phyloP scores from a whole-genome alignment of 179 eudicot species.

The Pouteria campechiana region DNA sequence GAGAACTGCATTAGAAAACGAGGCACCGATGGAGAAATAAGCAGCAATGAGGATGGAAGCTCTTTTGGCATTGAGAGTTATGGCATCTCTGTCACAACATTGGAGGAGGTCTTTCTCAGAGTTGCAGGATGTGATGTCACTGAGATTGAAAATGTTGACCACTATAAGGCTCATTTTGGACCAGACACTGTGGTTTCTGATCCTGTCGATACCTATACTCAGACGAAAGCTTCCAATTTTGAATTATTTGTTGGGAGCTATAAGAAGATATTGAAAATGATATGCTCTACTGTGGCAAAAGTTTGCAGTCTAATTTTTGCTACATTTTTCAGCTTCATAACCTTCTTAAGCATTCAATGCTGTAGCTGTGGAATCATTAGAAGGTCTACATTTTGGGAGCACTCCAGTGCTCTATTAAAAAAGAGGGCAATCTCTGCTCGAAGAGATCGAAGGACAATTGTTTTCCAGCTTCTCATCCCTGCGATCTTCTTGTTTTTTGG shows the following conservation, averaged over 20 bases:
- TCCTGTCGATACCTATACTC: slow-evolving; percentile 22
- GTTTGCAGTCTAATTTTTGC: slow-evolving; percentile 38
- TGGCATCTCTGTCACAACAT: slow-evolving; percentile 94
- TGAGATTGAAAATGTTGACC: slow-evolving; percentile 35
- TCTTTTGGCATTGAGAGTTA: slow-evolving; percentile 81
- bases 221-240: slow-evolving; percentile 18
- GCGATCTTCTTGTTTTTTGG: slow-evolving; percentile 77
- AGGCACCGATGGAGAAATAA: slow-evolving; percentile 17
- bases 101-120: slow-evolving; percentile 94
- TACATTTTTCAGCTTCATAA: slow-evolving; percentile 38
- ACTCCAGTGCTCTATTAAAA: slow-evolving; percentile 69
- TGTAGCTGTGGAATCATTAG: slow-evolving; percentile 52
- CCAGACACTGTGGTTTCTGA: slow-evolving; percentile 26
- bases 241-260: slow-evolving; percentile 35
- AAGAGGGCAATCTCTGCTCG: slow-evolving; percentile 85
- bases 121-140: slow-evolving; percentile 83
- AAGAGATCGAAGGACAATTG: slow-evolving; percentile 83
- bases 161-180: slow-evolving; percentile 11
- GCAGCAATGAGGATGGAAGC: slow-evolving; percentile 15
- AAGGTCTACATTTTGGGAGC: slow-evolving; percentile 87
- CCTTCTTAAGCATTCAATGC: slow-evolving; percentile 49
- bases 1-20: slow-evolving; percentile 70
- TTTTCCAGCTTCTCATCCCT: slow-evolving; percentile 89
- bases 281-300: slow-evolving; percentile 34
- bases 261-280: slow-evolving; percentile 24